phyloP scores from a whole-genome alignment of 306 rosid species.

The Bauhinia variegata region DNA sequence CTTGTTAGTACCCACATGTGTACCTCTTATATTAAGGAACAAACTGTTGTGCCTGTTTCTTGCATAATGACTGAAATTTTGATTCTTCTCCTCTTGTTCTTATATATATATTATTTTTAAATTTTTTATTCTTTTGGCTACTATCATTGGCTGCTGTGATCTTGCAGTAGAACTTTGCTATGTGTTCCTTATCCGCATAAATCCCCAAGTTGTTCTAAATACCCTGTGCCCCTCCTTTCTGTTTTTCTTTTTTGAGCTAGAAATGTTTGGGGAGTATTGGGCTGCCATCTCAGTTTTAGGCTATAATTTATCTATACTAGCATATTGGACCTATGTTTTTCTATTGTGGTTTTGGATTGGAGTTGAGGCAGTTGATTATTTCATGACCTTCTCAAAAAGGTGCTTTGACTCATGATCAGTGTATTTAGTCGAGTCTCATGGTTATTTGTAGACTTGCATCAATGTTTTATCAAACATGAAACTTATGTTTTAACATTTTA shows the following conservation, averaged over 20 bases:
- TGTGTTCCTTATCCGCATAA: conserved; percentile 14
- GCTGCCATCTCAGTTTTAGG: not conserved
- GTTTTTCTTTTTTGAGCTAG: conserved; percentile 2
- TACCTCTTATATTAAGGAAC: not conserved
- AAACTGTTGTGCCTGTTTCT: conserved; percentile 5
- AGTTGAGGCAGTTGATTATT: not conserved
- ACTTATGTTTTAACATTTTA: conserved; percentile 3
- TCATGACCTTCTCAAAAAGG: conserved; percentile 4
- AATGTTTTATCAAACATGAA: not conserved
- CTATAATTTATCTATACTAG: not conserved
- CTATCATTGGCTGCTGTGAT: not conserved
- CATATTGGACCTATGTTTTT: not conserved
- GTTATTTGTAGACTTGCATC: conserved; percentile 12
- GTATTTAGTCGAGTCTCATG: not conserved
- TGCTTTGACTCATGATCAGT: not conserved
- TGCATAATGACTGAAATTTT: conserved; percentile 12
- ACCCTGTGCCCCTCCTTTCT: not conserved
- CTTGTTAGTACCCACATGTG: not conserved
- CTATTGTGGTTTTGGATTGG: not conserved
- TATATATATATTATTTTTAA: no score
- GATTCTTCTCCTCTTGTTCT: not conserved
- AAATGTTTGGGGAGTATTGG: not conserved
- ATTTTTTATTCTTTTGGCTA: not conserved
- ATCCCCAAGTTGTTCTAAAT: not conserved
- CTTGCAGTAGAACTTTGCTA: not conserved